Evolutionary conservation across 371 early-diverging fungal species (phyloP), one percentile per base, ranked within the genome.

Genomic region (Saksenaea oblongispora): DNA sequence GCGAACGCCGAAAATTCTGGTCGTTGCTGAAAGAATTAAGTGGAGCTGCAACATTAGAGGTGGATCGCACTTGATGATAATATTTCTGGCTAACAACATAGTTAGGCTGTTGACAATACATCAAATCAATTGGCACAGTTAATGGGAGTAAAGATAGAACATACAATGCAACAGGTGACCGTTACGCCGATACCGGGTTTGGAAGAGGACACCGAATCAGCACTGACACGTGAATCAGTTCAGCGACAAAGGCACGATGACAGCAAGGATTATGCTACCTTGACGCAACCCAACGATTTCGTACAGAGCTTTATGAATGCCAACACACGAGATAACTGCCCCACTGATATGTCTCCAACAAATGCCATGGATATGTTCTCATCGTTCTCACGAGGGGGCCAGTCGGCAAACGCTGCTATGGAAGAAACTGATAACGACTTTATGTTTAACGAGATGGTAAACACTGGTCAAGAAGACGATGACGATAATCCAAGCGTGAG

Each of bases 371-470:
- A 68, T 34, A 63, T 72, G 54, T 70, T 59, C 22, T 67, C 67
- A 7, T 18, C 51, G 1, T 47, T 47, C 11, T 22, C 51, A 22
- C 51, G 51, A 11, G 51, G 22, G 3, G 51, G 24, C 17, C 51
- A 47, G 10, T 47, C 51, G 7, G 51, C 22, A 22, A 47, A 47
- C 22, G 57, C 62, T 22, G 37, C 64, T 15, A 60, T 56, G 5
- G 71, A 67, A 27, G 71, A 65, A 9, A 56, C 36, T 18, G 61
- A 58, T 31, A 76, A 70, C 60, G 78, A 78, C 31, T 78, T 67
- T 39, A 57, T 75, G 59, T 80, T 80, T 63, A 69, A 76, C 61
- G 78, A 80, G 31, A 80, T 80, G 81, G 76, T 80, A 2, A 79
- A 79, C 58, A 69, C 79, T 22, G 56, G 63, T 14, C 63, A 70